Base-by-base conservation (phyloP, 768 basidiomycete species). In the Lyophyllum shimeji region DNA sequence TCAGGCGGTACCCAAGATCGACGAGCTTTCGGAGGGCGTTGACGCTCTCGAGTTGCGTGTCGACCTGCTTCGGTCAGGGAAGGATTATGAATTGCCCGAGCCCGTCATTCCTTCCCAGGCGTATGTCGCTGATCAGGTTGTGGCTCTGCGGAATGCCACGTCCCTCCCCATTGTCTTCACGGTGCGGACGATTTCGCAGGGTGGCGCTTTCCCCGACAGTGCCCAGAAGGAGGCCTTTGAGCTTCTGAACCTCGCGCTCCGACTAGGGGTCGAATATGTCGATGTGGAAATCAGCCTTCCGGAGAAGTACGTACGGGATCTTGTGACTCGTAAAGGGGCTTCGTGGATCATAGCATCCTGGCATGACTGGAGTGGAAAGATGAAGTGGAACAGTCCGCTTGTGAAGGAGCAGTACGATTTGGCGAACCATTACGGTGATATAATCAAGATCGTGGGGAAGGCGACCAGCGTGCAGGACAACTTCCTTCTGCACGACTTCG, bases 31-130 rank as follows among this genome's bases (percentile, higher is more conserved):
- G 0, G 78, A 83, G 17, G 97, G 97, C 3, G 90, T 87, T 7
- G 95, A 98, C 65, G 96, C 95, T 0, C 72, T 98, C 56, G 97
- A 99, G 69, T 68, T 98, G n/a, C 86, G 96, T 9, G 95, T 94
- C 11, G 97, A 99, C 68, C 80, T 98, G 7, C 78, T 99, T 18
- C 84, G 82, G 15, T 83, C 65, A 20, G 63, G 72, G 0, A 74
- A 76, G 51, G 76, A 82, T 55, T 66, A 71, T 20, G 80, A 79
- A 46, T 67, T 73, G n/a, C 67, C 78, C 21, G 76, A 75, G 1
- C 77, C 80, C 0, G 77, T 77, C 54, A 82, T 92, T 21, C 89
- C 95, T 1, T 75, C 90, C 1, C 64, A 75, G 27, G 67, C 76
- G 0, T 97, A 93, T 65, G 92, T 98, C 40, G 79, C 87, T 3